Conservation (phyloP, 352 stramenopile genomes). For the Aphanomyces euteiches region DNA sequence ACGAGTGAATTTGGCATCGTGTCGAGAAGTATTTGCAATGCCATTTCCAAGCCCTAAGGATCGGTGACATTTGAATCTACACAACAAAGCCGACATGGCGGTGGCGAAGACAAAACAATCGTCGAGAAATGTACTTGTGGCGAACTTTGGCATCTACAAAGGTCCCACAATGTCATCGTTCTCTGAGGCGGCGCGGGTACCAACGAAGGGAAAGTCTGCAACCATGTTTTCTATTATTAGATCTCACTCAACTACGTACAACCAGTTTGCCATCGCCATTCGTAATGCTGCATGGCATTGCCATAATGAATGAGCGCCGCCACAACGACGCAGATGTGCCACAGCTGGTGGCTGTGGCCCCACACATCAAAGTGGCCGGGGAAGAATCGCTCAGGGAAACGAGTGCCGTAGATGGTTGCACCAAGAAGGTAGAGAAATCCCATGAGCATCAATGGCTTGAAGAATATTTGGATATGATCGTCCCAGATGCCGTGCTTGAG, state of each 20-base stretch:
- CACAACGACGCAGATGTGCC: constrained; percentile 85
- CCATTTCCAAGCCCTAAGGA: neutral
- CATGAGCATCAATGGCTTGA: constrained; percentile 74
- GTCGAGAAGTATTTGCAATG: neutral
- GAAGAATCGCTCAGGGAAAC: constrained; percentile 82
- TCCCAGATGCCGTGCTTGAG: constrained; percentile 74
- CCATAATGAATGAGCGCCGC: constrained; percentile 80
- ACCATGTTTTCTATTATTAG: constrained; percentile 2
- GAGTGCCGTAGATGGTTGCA: constrained; percentile 78
- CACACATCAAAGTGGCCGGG: constrained; percentile 79
- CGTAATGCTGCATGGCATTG: constrained; percentile 79
- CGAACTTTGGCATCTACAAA: neutral
- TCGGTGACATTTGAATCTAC: no score
- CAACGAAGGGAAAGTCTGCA: neutral
- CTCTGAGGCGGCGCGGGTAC: neutral
- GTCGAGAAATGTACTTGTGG: neutral
- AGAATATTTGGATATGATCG: constrained; percentile 80
- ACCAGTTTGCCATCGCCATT: constrained; percentile 81
- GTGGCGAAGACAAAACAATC: neutral
- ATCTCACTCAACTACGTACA: constrained; percentile 34
- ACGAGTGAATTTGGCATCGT: neutral
- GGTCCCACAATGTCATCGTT: neutral
- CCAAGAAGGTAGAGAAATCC: constrained; percentile 70
- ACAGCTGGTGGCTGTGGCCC: constrained; percentile 85
- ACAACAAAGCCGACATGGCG: neutral